phyloP scores from a whole-genome alignment of 2,329 filamentous ascomycete genomes.

The Magnaporthales sp. region DNA sequence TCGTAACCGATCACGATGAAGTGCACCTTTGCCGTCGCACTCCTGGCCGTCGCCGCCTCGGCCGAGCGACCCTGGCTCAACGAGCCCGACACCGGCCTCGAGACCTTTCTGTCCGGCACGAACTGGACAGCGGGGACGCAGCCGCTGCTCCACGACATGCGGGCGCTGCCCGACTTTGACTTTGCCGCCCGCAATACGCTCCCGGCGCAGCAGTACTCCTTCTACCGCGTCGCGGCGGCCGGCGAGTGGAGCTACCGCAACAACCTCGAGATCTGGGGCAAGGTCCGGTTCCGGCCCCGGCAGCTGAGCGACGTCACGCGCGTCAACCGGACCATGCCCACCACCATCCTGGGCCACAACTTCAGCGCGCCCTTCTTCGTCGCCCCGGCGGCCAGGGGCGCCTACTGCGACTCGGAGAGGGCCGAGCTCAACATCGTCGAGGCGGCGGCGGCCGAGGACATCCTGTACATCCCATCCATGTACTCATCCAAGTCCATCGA shows the following conservation, averaged over 20 bases:
- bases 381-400: constrained; percentile 33
- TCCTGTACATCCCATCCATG: constrained; percentile 32
- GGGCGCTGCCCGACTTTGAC: constrained; percentile 39
- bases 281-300: constrained; percentile 33
- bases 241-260: constrained; percentile 42
- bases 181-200: constrained; percentile 35
- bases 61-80: constrained; percentile 23
- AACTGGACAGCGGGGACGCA: constrained; percentile 25
- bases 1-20: no score
- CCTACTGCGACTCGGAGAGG: constrained; percentile 29
- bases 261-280: constrained; percentile 39
- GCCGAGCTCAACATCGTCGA: constrained; percentile 39
- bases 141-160: constrained; percentile 30
- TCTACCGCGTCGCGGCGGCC: constrained; percentile 39
- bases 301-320: constrained; percentile 27
- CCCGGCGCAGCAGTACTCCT: constrained; percentile 32
- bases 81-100: constrained; percentile 25
- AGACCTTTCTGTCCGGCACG: constrained; percentile 17
- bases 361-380: constrained; percentile 41
- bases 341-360: constrained; percentile 31
- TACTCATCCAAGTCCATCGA: constrained; percentile 25
- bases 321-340: constrained; percentile 9
- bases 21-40: background rate
- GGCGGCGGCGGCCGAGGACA: constrained; percentile 32
- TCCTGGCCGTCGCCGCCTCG: constrained; percentile 16